Percentiles rank a stretch among this genome's conserved stretches.
phyloP scores from a whole-genome alignment of 805 yeast genomes.

The Candida tallmaniae region DNA sequence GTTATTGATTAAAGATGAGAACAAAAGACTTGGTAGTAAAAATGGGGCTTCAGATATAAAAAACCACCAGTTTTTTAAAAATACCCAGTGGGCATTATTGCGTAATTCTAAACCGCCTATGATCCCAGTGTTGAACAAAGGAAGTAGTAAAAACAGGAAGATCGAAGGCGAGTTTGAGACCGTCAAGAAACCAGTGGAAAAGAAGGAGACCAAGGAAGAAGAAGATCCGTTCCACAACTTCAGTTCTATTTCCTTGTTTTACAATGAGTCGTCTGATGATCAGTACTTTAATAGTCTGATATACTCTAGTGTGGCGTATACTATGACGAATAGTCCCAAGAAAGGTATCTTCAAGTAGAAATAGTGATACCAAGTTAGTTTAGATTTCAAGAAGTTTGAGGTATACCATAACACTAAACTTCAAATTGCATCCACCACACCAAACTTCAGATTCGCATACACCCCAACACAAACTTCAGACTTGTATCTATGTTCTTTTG shows the following conservation, averaged over 20 bases:
- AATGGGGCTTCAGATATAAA: conserved; percentile 95
- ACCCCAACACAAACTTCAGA: no score
- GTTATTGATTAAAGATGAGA: conserved; percentile 82
- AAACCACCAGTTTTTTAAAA: conserved; percentile 86
- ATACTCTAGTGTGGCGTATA: conserved; percentile 56
- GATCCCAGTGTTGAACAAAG: conserved; percentile 69
- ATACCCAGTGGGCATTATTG: conserved; percentile 90
- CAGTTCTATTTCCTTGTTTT: conserved; percentile 81
- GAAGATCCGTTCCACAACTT: conserved; percentile 80
- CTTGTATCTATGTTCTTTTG: no score
- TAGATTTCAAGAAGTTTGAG: no score
- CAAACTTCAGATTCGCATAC: no score
- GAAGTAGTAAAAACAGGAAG: conserved; percentile 13
- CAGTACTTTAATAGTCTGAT: conserved; percentile 40
- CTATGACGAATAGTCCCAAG: conserved; percentile 34
- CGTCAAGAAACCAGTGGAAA: conserved; percentile 12
- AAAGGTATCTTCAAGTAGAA: conserved; percentile 28
- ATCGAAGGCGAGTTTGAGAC: conserved; percentile 15
- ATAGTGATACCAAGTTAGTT: no score
- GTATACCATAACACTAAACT: no score
- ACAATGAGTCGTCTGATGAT: conserved; percentile 50
- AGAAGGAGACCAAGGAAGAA: conserved; percentile 8
- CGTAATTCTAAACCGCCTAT: conserved; percentile 94
- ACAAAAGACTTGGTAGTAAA: conserved; percentile 82
- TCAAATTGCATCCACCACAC: no score